Conservation (phyloP, 202 grass and related monocot species). For the Eragrostis tef region DNA sequence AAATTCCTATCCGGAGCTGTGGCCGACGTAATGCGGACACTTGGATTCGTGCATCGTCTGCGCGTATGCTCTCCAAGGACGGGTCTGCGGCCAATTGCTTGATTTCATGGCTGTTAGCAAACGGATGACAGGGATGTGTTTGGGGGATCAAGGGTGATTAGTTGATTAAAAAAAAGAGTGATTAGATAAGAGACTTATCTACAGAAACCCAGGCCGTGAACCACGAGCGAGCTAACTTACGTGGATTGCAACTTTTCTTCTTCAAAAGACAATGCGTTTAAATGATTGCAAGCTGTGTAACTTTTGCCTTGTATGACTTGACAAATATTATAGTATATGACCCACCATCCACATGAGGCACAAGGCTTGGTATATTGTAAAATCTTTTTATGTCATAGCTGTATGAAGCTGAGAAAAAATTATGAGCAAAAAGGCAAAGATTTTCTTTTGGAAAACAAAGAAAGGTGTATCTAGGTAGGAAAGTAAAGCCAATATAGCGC, state of each 20-base stretch:
- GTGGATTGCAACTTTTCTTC: neutral
- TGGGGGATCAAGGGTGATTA: no score
- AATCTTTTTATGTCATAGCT: neutral
- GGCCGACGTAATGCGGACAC: neutral
- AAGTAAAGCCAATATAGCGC: neutral
- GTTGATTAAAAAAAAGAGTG: no score
- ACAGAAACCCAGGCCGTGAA: no score
- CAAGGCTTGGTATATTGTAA: no score
- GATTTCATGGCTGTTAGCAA: no score
- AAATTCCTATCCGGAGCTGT: slow-evolving; percentile 7
- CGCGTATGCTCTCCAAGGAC: neutral
- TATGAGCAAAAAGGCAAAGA: neutral
- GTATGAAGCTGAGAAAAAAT: no score
- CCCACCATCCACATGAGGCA: neutral
- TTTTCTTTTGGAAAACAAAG: neutral
- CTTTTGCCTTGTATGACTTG: no score
- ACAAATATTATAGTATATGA: neutral
- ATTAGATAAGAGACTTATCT: no score
- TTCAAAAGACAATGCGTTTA: neutral
- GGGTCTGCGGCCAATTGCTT: neutral
- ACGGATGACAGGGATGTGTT: no score
- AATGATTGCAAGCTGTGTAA: no score
- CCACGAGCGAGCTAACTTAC: neutral
- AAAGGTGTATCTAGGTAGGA: neutral
- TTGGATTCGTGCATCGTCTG: slow-evolving; percentile 41